These are phyloP conservation scores for Caloboletus firmus DNA, from an alignment of 1,284 basidiomycete species.

Conservation along the genomic window DNA sequence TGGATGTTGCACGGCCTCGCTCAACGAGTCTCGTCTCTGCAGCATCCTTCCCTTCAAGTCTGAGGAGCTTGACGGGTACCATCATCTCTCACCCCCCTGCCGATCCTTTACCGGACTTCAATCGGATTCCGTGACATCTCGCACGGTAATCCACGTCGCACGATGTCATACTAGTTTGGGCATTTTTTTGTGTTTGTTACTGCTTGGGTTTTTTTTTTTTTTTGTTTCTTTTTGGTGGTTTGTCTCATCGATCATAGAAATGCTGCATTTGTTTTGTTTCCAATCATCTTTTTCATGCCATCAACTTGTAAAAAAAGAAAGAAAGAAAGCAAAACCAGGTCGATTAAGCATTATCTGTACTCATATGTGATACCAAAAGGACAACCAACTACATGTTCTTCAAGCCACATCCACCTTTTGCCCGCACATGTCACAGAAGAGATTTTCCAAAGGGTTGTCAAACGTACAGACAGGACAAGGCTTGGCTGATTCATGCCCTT, in stretches of 20 bases:
- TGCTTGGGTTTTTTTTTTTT: constrained; percentile 24
- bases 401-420: constrained; percentile 16
- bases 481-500: constrained; percentile 37
- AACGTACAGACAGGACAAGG: constrained; percentile 47
- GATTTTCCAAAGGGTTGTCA: constrained; percentile 37
- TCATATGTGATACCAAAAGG: constrained; percentile 31
- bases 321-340: constrained; percentile 13
- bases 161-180: constrained; percentile 28
- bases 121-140: constrained; percentile 23
- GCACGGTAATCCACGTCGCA: constrained; percentile 9
- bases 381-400: constrained; percentile 13
- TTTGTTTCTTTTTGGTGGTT: constrained; percentile 19
- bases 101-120: constrained; percentile 31
- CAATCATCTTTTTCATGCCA: constrained; percentile 13
- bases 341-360: constrained; percentile 39
- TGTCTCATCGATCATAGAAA: constrained; percentile 36
- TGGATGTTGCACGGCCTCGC: constrained; percentile 31
- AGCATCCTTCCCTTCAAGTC: constrained; percentile 23
- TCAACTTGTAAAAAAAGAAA: constrained; percentile 25
- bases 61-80: constrained; percentile 16
- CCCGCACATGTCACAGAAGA: constrained; percentile 44
- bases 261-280: constrained; percentile 17
- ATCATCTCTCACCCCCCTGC: constrained; percentile 19
- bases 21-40: constrained; percentile 26
- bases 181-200: constrained; percentile 19